phyloP scores from a whole-genome alignment of 2,329 filamentous ascomycete species.

The Colletotrichum chlorophyti region DNA sequence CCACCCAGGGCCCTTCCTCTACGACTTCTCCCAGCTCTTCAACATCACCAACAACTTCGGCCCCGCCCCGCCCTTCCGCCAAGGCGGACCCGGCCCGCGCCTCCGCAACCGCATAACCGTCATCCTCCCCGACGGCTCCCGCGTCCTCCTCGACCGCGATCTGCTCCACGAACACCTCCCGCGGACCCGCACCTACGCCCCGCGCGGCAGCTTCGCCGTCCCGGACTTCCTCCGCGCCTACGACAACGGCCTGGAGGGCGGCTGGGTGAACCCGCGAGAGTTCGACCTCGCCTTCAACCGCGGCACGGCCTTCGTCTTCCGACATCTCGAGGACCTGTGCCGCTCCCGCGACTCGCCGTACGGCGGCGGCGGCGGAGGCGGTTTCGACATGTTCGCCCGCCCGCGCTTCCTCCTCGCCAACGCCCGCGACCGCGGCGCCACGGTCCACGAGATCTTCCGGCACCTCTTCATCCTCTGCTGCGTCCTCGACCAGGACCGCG shows the following conservation, averaged over 20 bases:
- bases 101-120: slow-evolving; percentile 22
- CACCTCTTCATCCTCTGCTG: slow-evolving; percentile 34
- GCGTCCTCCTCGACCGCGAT: slow-evolving; percentile 14
- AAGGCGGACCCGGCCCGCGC: not conserved
- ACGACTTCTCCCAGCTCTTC: slow-evolving; percentile 15
- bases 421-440: slow-evolving; percentile 1
- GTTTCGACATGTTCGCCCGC: slow-evolving; percentile 11
- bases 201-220: slow-evolving; percentile 7
- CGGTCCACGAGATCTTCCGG: slow-evolving; percentile 20
- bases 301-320: slow-evolving; percentile 18
- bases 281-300: slow-evolving; percentile 4
- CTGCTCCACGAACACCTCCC: slow-evolving; percentile 22
- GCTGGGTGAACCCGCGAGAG: not conserved
- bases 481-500: slow-evolving; percentile 35
- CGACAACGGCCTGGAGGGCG: not conserved
- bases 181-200: slow-evolving; percentile 13
- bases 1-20: not conserved
- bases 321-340: slow-evolving; percentile 14
- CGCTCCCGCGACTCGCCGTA: not conserved
- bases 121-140: slow-evolving; percentile 9
- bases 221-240: slow-evolving; percentile 23
- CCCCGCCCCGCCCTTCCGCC: not conserved
- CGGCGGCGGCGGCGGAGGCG: not conserved
- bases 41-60: not conserved
- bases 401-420: slow-evolving; percentile 17